Conservation (phyloP, 2,329 filamentous ascomycete genomes). For the Alternaria viburni region DNA sequence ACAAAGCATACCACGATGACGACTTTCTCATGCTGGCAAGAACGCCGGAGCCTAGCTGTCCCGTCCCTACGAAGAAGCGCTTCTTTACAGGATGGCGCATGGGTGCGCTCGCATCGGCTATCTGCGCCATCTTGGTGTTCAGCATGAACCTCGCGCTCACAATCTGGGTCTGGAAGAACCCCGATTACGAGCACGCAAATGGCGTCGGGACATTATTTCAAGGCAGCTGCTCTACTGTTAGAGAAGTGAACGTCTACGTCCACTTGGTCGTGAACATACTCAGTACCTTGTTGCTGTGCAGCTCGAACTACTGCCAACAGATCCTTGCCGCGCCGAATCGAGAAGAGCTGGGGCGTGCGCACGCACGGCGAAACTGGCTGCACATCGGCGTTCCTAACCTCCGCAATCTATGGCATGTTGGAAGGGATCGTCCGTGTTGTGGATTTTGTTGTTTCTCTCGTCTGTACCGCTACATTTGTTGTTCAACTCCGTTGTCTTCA, state of each 20-base stretch:
- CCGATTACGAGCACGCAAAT: not conserved
- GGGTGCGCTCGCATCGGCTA: not conserved
- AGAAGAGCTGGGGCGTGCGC: conserved; percentile 26
- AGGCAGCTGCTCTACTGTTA: not conserved
- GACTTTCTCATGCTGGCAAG: not conserved
- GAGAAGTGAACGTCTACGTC: conserved; percentile 13
- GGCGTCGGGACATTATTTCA: not conserved
- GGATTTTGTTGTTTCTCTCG: conserved; percentile 8
- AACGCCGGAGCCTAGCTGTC: not conserved
- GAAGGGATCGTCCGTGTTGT: conserved; percentile 7
- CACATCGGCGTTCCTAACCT: conserved; percentile 50
- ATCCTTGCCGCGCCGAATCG: conserved; percentile 29
- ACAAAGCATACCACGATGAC: not conserved
- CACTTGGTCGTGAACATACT: conserved; percentile 59
- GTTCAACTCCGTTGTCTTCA: conserved; percentile 26
- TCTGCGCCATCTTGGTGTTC: not conserved
- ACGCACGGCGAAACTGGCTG: conserved; percentile 48
- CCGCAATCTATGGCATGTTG: conserved; percentile 2
- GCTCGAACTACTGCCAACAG: conserved; percentile 39
- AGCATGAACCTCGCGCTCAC: not conserved
- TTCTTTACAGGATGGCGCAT: not conserved
- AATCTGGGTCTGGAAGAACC: not conserved
- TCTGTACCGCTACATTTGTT: conserved; percentile 26
- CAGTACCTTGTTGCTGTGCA: conserved; percentile 36
- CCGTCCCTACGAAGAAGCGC: not conserved